Evolutionary conservation across 208 protist genomes (phyloP), one percentile per base, ranked within the genome.

Genomic region (Crithidia expoeki): DNA sequence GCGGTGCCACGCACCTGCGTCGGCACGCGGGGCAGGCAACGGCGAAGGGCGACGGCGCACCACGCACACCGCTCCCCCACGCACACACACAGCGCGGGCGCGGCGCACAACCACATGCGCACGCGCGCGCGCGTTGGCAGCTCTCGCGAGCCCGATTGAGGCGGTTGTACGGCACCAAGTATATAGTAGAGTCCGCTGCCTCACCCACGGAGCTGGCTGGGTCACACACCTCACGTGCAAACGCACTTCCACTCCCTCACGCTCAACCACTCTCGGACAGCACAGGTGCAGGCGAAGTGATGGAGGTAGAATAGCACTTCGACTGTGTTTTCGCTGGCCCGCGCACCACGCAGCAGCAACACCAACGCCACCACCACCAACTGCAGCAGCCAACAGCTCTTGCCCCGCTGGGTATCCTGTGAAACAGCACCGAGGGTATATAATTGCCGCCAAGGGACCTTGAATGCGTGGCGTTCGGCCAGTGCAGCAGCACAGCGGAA

Each of bases 391-490:
- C 38, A 44, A 44, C 38, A n/a, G 34, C 19, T 80, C 72, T 84
- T 50, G 69, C 75, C 71, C 40, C 66, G 66, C 40, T 79, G 68
- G 69, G 69, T 84, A 77, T 82, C 63, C 61, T 74, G 30, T 76
- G 63, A 58, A 85, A 69, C 65, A 57, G 66, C 67, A 78, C 46
- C 42, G 69, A 77, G 38, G 34, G 33, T 53, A 57, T 74, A 76
- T 78, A 81, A 51, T 58, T 53, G 74, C 64, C 71, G 61, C 74
- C 64, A 80, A 81, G 75, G 66, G n/a, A 69, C 59, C 80, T 77
- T 74, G 32, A 63, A 46, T 25, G 49, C 61, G 57, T 60, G 61
- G 52, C 56, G 56, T 58, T 0, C 30, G 23, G 23, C 49, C 21
- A 25, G 9, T 2, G n/a, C 16, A 17, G 21, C 34, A 60, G 30